Evolutionary conservation across 331 rosid genomes (phyloP).

Genomic region (Malus hybrid): DNA sequence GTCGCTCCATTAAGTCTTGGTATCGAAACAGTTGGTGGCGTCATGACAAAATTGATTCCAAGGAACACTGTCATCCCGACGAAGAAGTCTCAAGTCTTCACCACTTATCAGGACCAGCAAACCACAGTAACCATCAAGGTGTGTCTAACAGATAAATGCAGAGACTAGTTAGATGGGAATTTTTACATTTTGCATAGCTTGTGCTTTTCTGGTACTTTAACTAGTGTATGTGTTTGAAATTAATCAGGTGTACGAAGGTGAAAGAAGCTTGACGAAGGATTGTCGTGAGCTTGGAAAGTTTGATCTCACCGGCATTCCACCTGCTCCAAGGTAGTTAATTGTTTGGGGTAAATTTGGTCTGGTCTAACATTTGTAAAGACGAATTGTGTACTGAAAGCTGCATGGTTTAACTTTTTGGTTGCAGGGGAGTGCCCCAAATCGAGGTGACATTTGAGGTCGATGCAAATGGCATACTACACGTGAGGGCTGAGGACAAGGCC

Average conservation of each 20-base stretch:
- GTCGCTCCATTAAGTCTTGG: constrained; percentile 48
- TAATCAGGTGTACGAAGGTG: constrained; percentile 46
- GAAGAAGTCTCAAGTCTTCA: constrained; percentile 45
- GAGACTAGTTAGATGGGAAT: not conserved
- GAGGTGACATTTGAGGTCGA: constrained; percentile 57
- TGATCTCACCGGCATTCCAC: constrained; percentile 49
- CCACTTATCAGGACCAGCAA: constrained; percentile 58
- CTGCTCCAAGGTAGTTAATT: constrained; percentile 44
- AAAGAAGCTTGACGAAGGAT: constrained; percentile 51
- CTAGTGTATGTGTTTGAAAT: not conserved
- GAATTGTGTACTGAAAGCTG: not conserved
- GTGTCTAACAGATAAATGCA: not conserved
- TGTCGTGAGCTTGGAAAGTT: constrained; percentile 48
- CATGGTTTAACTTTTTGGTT: not conserved
- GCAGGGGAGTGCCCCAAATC: constrained; percentile 53
- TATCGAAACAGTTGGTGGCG: constrained; percentile 56
- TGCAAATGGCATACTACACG: constrained; percentile 43
- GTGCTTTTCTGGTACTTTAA: not conserved
- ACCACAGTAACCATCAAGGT: constrained; percentile 49
- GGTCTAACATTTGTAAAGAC: not conserved
- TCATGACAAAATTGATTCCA: constrained; percentile 55
- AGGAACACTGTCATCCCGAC: constrained; percentile 50
- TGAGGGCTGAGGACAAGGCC: constrained; percentile 53
- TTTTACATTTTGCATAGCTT: not conserved
- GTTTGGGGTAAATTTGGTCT: not conserved